Evolutionary conservation across 805 yeast species (phyloP), one percentile per base, ranked within the genome.

Genomic region (Pichia cephalocereana): DNA sequence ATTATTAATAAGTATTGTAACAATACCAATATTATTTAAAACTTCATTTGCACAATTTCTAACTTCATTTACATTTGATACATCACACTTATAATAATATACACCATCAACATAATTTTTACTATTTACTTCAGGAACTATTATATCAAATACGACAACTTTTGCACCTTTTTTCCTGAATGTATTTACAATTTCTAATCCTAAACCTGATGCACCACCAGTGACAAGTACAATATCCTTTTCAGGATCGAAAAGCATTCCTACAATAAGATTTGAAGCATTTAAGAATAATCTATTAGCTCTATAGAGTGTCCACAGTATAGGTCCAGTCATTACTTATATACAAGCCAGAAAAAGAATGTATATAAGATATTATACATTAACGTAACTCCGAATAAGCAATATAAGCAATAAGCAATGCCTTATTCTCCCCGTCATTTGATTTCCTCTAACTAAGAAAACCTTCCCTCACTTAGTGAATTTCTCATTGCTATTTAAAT

Each of bases 201-300:
- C 98, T 10, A 91, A 69, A 0, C 97, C 98, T 0, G 79, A 68
- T 4, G 76, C 61, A 0, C 97, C 98, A 0, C 98, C 98, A 0
- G 98, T 90, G 19, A 91, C 69, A 5, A 89, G 65, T 0, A 80
- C 83, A 11, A 83, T 69, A 57, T 86, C 95, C 11, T 69, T 64
- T 26, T 59, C 62, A 0, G 77, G 75, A 38, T 79, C 82, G 51
- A 75, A 74, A 11, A 66, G 68, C 48, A 71, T 74, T 1, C 86
- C 86, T 19, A 80, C 60, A 1, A 77, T 30, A 3, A 63, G 40
- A 28, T 71, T 68, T 0, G 79, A 68, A 6, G 66, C 43, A 4
- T 54, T 52, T 28, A 69, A 56, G 18, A 67, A 53, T 2, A 56
- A 39, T 38, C 52, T 55, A 48, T 66, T 64, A 8, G 58, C 46